Conservation (phyloP, 2,329 filamentous ascomycete genomes). For the Fusarium tuaranense region DNA sequence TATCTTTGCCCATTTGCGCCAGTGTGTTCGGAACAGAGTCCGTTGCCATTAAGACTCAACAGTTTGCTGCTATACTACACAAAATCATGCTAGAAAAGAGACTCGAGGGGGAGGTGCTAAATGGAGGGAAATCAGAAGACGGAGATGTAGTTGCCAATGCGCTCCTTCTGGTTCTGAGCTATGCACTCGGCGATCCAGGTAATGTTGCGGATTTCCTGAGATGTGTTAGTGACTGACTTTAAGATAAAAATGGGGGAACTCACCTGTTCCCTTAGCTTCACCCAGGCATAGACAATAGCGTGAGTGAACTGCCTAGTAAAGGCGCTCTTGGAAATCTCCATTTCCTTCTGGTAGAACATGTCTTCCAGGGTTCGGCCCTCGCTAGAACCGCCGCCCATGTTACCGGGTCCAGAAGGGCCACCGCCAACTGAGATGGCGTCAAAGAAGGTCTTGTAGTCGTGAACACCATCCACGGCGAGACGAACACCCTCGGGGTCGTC, state of each 20-base stretch:
- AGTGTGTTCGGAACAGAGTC: slow-evolving; percentile 44
- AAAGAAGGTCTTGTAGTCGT: slow-evolving; percentile 96
- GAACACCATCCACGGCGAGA: slow-evolving; percentile 90
- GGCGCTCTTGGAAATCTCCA: slow-evolving; percentile 95
- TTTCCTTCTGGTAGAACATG: slow-evolving; percentile 99
- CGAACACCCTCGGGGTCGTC: slow-evolving; percentile 96
- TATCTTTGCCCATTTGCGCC: slow-evolving; percentile 49
- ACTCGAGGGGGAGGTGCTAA: slow-evolving; percentile 29
- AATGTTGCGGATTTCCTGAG: slow-evolving; percentile 97
- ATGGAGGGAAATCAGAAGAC: slow-evolving; percentile 75
- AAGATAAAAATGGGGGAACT: slow-evolving; percentile 45
- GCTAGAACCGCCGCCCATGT: slow-evolving; percentile 82
- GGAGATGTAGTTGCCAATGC: slow-evolving; percentile 98
- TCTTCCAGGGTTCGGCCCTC: slow-evolving; percentile 95
- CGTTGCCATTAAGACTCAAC: slow-evolving; percentile 52
- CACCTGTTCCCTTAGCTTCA: slow-evolving; percentile 97
- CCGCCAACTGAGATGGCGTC: slow-evolving; percentile 87
- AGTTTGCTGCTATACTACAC: slow-evolving; percentile 59
- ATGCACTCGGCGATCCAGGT: slow-evolving; percentile 99
- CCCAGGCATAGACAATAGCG: slow-evolving; percentile 96
- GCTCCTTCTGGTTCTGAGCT: slow-evolving; percentile 99
- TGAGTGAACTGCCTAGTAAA: slow-evolving; percentile 98
- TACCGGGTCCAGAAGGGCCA: slow-evolving; percentile 78
- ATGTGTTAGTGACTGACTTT: slow-evolving; percentile 45
- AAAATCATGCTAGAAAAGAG: slow-evolving; percentile 48